Evolutionary conservation across 495 filamentous ascomycete genomes (phyloP), one percentile per base, ranked within the genome.

Genomic region (Penicillium lividum): DNA sequence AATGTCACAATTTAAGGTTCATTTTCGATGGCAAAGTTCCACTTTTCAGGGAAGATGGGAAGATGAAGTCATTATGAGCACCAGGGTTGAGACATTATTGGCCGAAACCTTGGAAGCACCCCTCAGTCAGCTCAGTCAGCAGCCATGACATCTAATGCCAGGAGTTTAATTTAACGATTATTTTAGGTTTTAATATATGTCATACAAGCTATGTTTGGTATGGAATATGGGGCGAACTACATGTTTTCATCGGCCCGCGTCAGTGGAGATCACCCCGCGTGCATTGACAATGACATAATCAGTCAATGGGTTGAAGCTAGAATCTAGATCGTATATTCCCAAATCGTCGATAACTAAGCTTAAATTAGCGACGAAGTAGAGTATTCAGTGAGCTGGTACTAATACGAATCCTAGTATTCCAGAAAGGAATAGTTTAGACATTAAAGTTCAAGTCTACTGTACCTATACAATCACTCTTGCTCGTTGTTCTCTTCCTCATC

Each of bases 61-160:
- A n/a, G n/a, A 53, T 53, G 51, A 53, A 53, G 51, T 53, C 51
- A 53, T 53, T 8, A 53, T 53, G 51, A 53, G 36, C 7, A 10
- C 28, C 28, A 8, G 8, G 11, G 30, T 52, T 52, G 33, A 22
- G 22, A 22, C 22, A 22, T 18, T 9, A 47, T 47, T 51, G 48
- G 48, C 7, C 16, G n/a, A 33, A 1, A 33, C 7, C 10, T 13
- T 22, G 22, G 22, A 22, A 22, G 22, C 22, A 1, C 31, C 18
- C 11, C 40, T 44, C 8, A 44, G 40, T 18, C 44, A 15, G 44
- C 44, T 10, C 33, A 36, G 33, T 36, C 33, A 36, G 33, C 33
- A 36, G 10, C 7, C 1, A 11, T 3, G 6, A 36, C 33, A 36
- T 11, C 33, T 36, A 1, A 36, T 7, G 33, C 33, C 0, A 36